Evolutionary conservation across 352 stramenopile genomes (phyloP), one percentile per base, ranked within the genome.

Genomic region (Aphanomyces astaci): DNA sequence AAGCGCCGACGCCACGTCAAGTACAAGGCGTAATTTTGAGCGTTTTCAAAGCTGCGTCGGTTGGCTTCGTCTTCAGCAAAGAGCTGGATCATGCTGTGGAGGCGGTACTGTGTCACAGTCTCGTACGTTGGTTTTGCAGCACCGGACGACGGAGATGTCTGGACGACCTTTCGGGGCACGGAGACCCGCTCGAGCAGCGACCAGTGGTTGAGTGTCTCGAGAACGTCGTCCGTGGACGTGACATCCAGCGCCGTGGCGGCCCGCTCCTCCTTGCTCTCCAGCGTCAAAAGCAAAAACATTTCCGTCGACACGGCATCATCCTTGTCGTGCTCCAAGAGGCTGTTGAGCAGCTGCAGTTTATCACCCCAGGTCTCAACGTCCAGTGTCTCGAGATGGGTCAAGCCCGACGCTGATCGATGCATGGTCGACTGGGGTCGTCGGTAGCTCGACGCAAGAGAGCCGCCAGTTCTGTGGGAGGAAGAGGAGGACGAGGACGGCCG

Each of bases 11-110:
- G 88, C 85, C 85, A 93, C 1, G 85, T 86, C 22, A 90, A 73
- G 25, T 88, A 73, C 27, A 93, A 66, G 45, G 89, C 82, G 54
- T 79, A 19, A 31, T 32, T 52, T 32, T 68, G 39, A 2, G 62
- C 17, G 2, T 10, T 52, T 24, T 45, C 40, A 24, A 62, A 31
- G 24, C 39, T 59, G 19, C 28, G 25, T 45, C 55, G 56, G 62
- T 70, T 77, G 46, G 81, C 82, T 76, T 93, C 85, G 62, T 90
- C 81, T 67, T 93, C 83, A 1, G 85, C 85, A 72, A 93, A 93
- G 33, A 91, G 76, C 66, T 92, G 85, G 28, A 93, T 80, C 22
- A 93, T 78, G 40, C 89, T 93, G 66, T 93, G 85, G 76, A 93
- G 87, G 1, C 82, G 85, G 72, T 91, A 93, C 13, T 80, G 78